Conservation (phyloP, 2,329 filamentous ascomycete genomes). For the Clarireedia hainanense region DNA sequence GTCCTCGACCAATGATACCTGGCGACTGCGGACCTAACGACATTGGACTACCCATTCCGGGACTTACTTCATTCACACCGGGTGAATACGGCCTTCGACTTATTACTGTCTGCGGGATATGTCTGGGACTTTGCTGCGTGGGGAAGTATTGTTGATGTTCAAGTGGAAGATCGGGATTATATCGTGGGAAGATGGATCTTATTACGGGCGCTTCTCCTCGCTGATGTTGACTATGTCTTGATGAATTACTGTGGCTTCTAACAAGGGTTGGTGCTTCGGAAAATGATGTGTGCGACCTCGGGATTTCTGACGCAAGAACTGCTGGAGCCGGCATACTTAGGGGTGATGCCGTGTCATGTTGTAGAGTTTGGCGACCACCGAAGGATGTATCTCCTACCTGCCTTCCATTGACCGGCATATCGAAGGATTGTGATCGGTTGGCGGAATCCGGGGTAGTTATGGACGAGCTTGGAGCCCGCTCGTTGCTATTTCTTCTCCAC, state of each 20-base stretch:
- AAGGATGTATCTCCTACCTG: slow-evolving; percentile 18
- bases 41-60: slow-evolving; percentile 25
- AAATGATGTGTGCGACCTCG: slow-evolving; percentile 43
- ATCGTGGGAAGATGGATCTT: slow-evolving; percentile 69
- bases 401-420: slow-evolving; percentile 11
- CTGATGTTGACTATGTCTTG: slow-evolving; percentile 51
- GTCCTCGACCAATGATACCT: slow-evolving; percentile 22
- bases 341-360: slow-evolving; percentile 13
- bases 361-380: slow-evolving; percentile 16
- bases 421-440: slow-evolving; percentile 16
- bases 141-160: slow-evolving; percentile 65
- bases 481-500: slow-evolving; percentile 23
- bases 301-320: slow-evolving; percentile 23
- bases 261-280: slow-evolving; percentile 44
- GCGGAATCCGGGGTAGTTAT: slow-evolving; percentile 19
- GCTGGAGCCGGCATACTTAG: slow-evolving; percentile 22
- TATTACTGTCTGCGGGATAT: slow-evolving; percentile 56
- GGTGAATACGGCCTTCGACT: slow-evolving; percentile 55
- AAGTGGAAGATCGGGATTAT: slow-evolving; percentile 59
- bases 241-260: slow-evolving; percentile 41
- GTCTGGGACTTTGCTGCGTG: slow-evolving; percentile 54
- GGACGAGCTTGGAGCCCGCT: slow-evolving; percentile 19
- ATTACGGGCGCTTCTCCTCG: slow-evolving; percentile 38
- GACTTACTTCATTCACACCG: slow-evolving; percentile 21
- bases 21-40: slow-evolving; percentile 18